Base-by-base conservation (phyloP, 345 rosid species). In the Populus pruinosa region DNA sequence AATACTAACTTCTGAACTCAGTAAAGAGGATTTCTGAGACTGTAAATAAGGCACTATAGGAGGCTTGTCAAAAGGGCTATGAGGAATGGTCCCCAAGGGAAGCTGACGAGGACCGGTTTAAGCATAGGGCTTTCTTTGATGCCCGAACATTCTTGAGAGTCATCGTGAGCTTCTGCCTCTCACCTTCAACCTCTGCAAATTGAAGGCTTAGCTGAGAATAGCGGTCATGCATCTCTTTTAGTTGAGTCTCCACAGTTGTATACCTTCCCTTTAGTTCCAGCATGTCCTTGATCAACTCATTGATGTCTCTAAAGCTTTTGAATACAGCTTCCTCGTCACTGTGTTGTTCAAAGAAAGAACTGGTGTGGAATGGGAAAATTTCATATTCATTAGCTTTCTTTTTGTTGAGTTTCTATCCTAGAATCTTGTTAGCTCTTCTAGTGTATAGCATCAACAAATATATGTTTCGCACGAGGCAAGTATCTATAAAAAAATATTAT, bases 101-200 rank as follows among this genome's bases (percentile, higher is more conserved):
- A 14, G 88, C 91, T 27, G 89, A 89, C 29, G 91, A 82, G 41
- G 90, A 81, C 66, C 83, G 87, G 76, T 84, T 84, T 50, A 87
- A 72, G 68, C 70, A 80, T 76, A 43, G 76, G 6, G 87, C 73
- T 84, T 88, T 93, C 87, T 87, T 92, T 49, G 91, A 81, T 64
- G 96, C 83, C 56, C 98, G 88, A 31, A 90, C 89, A 77, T 87
- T 93, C 89, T 96, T 96, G 68, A 96, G 90, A 36, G 97, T 93
- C 99, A 91, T 96, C 94, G 86, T 85, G 64, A 96, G 98, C 84
- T 96, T 96, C 82, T 96, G 99, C 73, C 98, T 91, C 80, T 96
- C 99, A 13, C 99, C 99, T 86, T 96, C 98, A 70, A 93, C 94
- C 89, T 96, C 99, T 8, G 99, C 98, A 83, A 96, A 93, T 66